Evolutionary conservation across 768 basidiomycete genomes (phyloP), one percentile per base, ranked within the genome.

Genomic region (Erythrobasidium yunnanense): DNA sequence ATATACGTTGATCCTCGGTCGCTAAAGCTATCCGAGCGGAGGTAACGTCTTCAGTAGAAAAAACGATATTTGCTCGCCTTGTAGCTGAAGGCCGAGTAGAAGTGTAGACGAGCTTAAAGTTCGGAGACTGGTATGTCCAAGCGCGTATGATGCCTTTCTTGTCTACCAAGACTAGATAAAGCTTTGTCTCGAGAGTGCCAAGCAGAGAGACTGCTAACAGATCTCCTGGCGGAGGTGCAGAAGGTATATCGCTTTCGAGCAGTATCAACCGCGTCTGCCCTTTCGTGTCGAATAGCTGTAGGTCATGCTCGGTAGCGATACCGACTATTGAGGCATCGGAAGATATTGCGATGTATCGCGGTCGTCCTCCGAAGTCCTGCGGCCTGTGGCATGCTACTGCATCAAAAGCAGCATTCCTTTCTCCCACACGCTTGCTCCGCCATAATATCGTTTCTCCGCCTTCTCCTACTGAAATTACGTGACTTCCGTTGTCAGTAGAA

Each of bases 281-380:
- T 27, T 32, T 32, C 22, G 5, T 23, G 29, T 58, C 33, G 2
- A 55, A 25, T 1, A 72, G 55, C 11, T 25, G n/a, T 6, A 69
- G 68, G 20, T 23, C 1, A 0, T 56, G 8, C 0, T 22, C 34
- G 8, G 57, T 62, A 1, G 65, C 66, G 22, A 66, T 22, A 0
- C 67, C 66, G 50, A 70, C 68, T 0, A 33, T 22, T 5, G 55
- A 34, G 20, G 34, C 47, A 17, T 66, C 65, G 11, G 23, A 15
- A 2, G 57, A 42, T 3, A 60, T 5, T 15, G 57, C 23, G 30
- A 45, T 23, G 25, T 25, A 20, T 4, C 22, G 5, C n/a, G n/a
- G n/a, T 3, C 29, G 33, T 2, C 33, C 2, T 2, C 25, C 15
- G 8, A 3, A 3, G 5, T 22, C 29, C 18, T 4, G 2, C 15